Evolutionary conservation across 2,329 filamentous ascomycete species (phyloP), one percentile per base, ranked within the genome.

Genomic region (Aspergillus chevalieri): DNA sequence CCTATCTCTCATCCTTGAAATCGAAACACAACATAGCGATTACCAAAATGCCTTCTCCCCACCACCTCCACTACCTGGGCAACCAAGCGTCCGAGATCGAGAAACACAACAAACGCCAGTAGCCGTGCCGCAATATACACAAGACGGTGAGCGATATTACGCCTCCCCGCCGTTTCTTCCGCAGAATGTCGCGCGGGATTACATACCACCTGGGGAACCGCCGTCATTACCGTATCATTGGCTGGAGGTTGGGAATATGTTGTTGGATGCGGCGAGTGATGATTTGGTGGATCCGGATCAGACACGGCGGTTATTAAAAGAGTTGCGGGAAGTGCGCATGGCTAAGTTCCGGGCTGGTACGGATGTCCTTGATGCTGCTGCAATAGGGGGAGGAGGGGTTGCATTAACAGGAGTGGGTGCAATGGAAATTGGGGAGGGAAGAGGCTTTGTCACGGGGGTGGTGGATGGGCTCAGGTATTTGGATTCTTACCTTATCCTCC

Each of bases 371-470:
- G 87, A 90, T 60, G 64, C 64, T 33, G 70, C 69, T 6, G 65
- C 69, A 9, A 63, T 59, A 24, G 66, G 62, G 10, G 81, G 80
- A 17, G 86, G 80, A 7, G 84, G 91, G n/a, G 81, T 89, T 49
- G 79, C 86, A 49, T 74, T 86, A 65, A 85, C 84, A 44, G 92
- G 92, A 19, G 87, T 97, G 0, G 93, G 93, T 2, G 88, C 88
- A 2, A 90, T 97, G 86, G 93, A 98, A 74, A 77, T 97, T 44
- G 86, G 87, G 0, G 92, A 97, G 73, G 87, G 84, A 48, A 80
- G 92, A 60, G 85, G 83, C 0, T 95, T 96, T 64, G 83, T 97
- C 53, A 77, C 83, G 1, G 88, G 87, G 1, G 89, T 96, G 2
- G 85, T 97, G 55, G 91, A 97, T 67, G 89, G 88, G 4, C 77